A percentile compares a stretch with the other conserved stretches of the same genome.
Conservation (phyloP, 108 stramenopile genomes). For the Skeletonema grethae region DNA sequence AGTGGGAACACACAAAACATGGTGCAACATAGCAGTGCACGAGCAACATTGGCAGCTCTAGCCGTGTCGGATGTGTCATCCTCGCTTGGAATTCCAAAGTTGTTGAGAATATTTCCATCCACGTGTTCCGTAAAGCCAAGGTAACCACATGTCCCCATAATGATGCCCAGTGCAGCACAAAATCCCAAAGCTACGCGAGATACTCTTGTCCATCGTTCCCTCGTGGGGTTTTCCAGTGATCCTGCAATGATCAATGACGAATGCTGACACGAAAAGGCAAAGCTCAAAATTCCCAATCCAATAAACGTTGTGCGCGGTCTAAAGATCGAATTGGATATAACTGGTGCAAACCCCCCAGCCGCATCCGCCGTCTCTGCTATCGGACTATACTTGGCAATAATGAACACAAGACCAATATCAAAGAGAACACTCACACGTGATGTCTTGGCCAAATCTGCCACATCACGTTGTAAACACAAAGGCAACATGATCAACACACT, state of each 20-base stretch:
- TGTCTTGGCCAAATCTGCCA: slow-evolving; percentile 85
- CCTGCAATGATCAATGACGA: slow-evolving; percentile 88
- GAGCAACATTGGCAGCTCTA: slow-evolving; percentile 55
- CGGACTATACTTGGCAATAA: slow-evolving; percentile 57
- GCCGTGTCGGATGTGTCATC: slow-evolving; percentile 2
- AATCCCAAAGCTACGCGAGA: slow-evolving; percentile 53
- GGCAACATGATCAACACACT: slow-evolving; percentile 66
- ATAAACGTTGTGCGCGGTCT: slow-evolving; percentile 67
- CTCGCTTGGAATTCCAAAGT: slow-evolving; percentile 36
- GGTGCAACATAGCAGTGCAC: slow-evolving; percentile 63
- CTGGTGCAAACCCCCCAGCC: slow-evolving; percentile 20
- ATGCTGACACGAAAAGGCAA: slow-evolving; percentile 89
- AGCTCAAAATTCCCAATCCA: slow-evolving; percentile 77
- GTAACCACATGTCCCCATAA: slow-evolving; percentile 66
- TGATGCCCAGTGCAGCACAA: slow-evolving; percentile 46
- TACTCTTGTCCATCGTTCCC: slow-evolving; percentile 65
- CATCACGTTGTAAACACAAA: slow-evolving; percentile 73
- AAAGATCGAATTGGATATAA: slow-evolving; percentile 39
- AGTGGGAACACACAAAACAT: slow-evolving; percentile 89
- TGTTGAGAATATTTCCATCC: slow-evolving; percentile 76
- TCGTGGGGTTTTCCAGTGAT: slow-evolving; percentile 70
- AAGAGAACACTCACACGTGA: slow-evolving; percentile 66
- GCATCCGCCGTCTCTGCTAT: slow-evolving; percentile 19
- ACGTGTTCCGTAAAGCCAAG: slow-evolving; percentile 66
- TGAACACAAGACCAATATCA: slow-evolving; percentile 62